Percentiles rank a stretch among this genome's conserved stretches.
phyloP scores from a whole-genome alignment of 2,329 filamentous ascomycete genomes.

The Exophiala lecanii-corni region DNA sequence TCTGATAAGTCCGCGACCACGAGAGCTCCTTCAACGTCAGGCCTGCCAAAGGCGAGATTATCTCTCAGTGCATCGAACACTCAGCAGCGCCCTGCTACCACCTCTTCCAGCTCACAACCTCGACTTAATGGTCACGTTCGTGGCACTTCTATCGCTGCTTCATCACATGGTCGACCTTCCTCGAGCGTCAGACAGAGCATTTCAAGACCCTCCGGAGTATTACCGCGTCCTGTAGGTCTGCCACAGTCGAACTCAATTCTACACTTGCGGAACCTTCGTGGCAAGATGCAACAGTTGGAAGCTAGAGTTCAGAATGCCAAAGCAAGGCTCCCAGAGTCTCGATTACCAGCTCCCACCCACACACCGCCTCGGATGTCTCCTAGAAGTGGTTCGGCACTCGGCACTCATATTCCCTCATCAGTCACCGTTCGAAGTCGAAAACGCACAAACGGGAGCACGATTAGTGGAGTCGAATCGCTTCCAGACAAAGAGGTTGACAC shows the following conservation, averaged over 20 bases:
- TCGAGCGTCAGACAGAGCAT: slow-evolving; percentile 36
- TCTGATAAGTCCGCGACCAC: slow-evolving; percentile 71
- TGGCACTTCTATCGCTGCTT: slow-evolving; percentile 55
- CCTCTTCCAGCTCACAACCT: slow-evolving; percentile 30
- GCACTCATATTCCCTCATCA: slow-evolving; percentile 49
- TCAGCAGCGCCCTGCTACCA: slow-evolving; percentile 52
- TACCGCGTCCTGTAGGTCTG: slow-evolving; percentile 34
- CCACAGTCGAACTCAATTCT: slow-evolving; percentile 70
- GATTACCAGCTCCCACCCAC: slow-evolving; percentile 62
- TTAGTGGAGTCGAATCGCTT: slow-evolving; percentile 36
- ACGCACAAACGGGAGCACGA: slow-evolving; percentile 57
- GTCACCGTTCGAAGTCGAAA: slow-evolving; percentile 62
- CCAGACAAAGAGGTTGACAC: slow-evolving; percentile 27
- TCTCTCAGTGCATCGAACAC: slow-evolving; percentile 43
- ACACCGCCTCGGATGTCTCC: slow-evolving; percentile 81
- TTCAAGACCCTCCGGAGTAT: slow-evolving; percentile 21
- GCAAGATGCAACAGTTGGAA: slow-evolving; percentile 95
- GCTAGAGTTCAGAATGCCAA: slow-evolving; percentile 86
- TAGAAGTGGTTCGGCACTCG: slow-evolving; percentile 50
- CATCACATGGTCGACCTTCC: slow-evolving; percentile 44
- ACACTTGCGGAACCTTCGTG: slow-evolving; percentile 89
- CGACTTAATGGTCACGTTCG: slow-evolving; percentile 46
- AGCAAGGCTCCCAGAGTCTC: slow-evolving; percentile 61
- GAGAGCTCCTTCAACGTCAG: slow-evolving; percentile 44
- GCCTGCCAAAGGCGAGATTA: slow-evolving; percentile 38